Evolutionary conservation across 805 yeast genomes (phyloP).

Genomic region (Maudiozyma bulderi): DNA sequence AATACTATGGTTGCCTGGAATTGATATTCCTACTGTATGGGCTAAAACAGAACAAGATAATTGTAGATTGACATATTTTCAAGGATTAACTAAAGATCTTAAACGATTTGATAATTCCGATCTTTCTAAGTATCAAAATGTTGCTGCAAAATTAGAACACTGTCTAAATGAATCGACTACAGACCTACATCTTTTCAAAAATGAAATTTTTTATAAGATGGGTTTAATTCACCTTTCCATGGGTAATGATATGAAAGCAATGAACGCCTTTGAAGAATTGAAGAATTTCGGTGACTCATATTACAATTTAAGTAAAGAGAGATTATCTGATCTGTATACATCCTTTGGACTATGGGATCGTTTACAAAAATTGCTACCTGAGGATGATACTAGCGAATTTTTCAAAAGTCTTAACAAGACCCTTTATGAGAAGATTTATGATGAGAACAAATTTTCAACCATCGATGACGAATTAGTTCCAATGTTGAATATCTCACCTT

Average conservation of each 20-base stretch:
- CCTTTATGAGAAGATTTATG: constrained; percentile 3
- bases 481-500: constrained; percentile 36
- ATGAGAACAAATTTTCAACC: constrained; percentile 12
- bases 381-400: constrained; percentile 11
- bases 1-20: not conserved
- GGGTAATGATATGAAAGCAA: constrained; percentile 45
- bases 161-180: not conserved
- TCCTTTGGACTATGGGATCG: constrained; percentile 43
- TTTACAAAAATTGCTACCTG: constrained; percentile 10
- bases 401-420: constrained; percentile 12
- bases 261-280: constrained; percentile 42
- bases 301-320: constrained; percentile 40
- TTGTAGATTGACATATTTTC: not conserved
- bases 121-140: constrained; percentile 1
- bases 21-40: no score
- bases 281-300: constrained; percentile 13
- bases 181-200: not conserved
- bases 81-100: not conserved
- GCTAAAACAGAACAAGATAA: not conserved
- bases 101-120: constrained; percentile 1
- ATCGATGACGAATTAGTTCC: constrained; percentile 26
- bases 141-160: not conserved
- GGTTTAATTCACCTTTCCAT: constrained; percentile 53
- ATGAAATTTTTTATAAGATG: constrained; percentile 42
- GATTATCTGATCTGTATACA: constrained; percentile 39